A percentile compares a stretch with the other conserved stretches of the same genome.
phyloP scores from a whole-genome alignment of 2,329 filamentous ascomycete genomes.

The Intubia oerlemansii region DNA sequence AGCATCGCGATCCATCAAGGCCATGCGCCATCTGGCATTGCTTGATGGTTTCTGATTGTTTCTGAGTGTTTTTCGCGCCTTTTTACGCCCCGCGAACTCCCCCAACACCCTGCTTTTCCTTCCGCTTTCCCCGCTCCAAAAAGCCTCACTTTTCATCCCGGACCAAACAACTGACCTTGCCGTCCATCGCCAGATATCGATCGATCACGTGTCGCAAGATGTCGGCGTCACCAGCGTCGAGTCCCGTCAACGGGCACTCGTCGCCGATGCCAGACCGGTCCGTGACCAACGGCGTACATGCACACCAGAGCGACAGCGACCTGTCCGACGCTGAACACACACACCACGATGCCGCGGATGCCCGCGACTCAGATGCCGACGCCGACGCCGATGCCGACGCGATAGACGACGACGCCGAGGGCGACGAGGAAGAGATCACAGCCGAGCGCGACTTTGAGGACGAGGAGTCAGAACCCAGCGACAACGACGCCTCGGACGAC shows the following conservation, averaged over 20 bases:
- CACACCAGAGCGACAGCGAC: conserved; percentile 48
- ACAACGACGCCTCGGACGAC: conserved; percentile 39
- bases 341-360: conserved; percentile 21
- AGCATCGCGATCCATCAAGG: conserved; percentile 5
- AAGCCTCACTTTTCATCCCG: conserved; percentile 11
- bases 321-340: conserved; percentile 46
- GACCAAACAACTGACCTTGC: conserved; percentile 29
- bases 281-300: conserved; percentile 16
- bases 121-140: conserved; percentile 1
- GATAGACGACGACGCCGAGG: conserved; percentile 29
- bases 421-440: conserved; percentile 17
- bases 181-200: conserved; percentile 33
- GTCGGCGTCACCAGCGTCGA: conserved; percentile 38
- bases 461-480: conserved; percentile 25
- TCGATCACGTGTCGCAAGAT: conserved; percentile 39
- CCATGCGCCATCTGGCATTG: conserved; percentile 6
- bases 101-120: background rate
- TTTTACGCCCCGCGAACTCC: conserved; percentile 1
- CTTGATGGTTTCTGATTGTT: background rate
- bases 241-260: conserved; percentile 44
- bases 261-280: conserved; percentile 29
- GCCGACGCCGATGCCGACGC: conserved; percentile 23
- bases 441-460: conserved; percentile 14
- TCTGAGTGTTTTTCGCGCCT: background rate
- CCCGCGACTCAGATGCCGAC: conserved; percentile 9